Evolutionary conservation across 2,329 filamentous ascomycete genomes (phyloP).

Genomic region (Scedosporium minutisporum): DNA sequence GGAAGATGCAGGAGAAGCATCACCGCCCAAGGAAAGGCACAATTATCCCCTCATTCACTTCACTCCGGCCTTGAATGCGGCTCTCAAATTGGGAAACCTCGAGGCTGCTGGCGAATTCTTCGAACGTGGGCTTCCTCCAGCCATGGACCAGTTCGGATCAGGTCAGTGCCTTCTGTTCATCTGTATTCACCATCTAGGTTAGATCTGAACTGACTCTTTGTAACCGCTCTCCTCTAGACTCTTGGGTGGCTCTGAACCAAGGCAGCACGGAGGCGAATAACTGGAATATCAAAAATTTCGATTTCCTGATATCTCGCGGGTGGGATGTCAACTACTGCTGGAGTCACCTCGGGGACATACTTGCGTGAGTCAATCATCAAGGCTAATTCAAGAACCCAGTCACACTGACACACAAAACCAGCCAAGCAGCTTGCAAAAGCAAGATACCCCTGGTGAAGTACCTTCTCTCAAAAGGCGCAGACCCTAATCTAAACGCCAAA

Average conservation of each 20-base stretch:
- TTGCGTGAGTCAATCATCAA: neutral
- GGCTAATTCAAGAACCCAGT: neutral
- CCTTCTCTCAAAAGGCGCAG: neutral
- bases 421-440: neutral
- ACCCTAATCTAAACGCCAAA: neutral
- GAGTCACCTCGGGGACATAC: neutral
- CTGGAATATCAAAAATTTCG: neutral
- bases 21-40: neutral
- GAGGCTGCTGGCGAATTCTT: neutral
- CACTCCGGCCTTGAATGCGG: neutral
- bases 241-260: neutral
- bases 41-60: neutral
- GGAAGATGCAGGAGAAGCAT: neutral
- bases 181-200: neutral
- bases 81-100: neutral
- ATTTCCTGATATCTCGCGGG: neutral
- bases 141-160: constrained; percentile 1
- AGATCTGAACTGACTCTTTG: neutral
- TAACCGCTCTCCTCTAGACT: neutral
- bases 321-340: constrained; percentile 1
- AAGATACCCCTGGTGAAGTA: neutral
- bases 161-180: neutral
- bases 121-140: neutral
- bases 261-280: neutral
- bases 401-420: too few species aligned